These are phyloP conservation scores for Aegilops sharonensis DNA, from an alignment of 176 grass and related monocot species.

Conservation along the genomic window DNA sequence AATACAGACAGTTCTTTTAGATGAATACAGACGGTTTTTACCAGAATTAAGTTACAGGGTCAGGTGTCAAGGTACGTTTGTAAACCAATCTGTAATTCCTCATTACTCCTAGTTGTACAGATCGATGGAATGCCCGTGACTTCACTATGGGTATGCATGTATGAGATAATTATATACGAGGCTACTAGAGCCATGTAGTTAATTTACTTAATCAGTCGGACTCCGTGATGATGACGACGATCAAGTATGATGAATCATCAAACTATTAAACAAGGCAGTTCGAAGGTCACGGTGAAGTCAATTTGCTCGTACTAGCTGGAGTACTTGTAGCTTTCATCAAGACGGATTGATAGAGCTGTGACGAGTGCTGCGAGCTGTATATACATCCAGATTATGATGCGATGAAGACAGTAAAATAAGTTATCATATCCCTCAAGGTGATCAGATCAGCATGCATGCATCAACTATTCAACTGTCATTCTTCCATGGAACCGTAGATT, in stretches of 20 bases:
- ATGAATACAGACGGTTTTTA: too few species aligned
- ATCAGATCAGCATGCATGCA: not conserved
- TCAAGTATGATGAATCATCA: not conserved
- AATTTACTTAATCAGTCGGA: not conserved
- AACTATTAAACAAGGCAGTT: not conserved
- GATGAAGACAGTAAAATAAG: constrained; percentile 9
- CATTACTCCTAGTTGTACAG: not conserved
- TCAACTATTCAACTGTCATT: not conserved
- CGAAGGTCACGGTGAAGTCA: constrained; percentile 30
- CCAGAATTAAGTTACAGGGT: too few species aligned
- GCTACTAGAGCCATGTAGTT: not conserved
- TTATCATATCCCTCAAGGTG: not conserved
- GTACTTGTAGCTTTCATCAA: constrained; percentile 30
- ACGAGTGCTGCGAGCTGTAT: not conserved
- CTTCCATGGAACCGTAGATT: not conserved
- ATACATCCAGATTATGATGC: not conserved
- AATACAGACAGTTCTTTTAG: too few species aligned
- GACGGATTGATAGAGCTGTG: constrained; percentile 20
- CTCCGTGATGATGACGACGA: not conserved
- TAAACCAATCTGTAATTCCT: too few species aligned
- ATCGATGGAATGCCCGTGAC: not conserved
- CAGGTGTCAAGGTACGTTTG: too few species aligned
- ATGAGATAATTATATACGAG: not conserved
- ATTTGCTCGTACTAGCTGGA: not conserved
- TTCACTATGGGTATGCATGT: not conserved